Conservation (phyloP, 345 rosid species). For the Dipteronia sinensis region DNA sequence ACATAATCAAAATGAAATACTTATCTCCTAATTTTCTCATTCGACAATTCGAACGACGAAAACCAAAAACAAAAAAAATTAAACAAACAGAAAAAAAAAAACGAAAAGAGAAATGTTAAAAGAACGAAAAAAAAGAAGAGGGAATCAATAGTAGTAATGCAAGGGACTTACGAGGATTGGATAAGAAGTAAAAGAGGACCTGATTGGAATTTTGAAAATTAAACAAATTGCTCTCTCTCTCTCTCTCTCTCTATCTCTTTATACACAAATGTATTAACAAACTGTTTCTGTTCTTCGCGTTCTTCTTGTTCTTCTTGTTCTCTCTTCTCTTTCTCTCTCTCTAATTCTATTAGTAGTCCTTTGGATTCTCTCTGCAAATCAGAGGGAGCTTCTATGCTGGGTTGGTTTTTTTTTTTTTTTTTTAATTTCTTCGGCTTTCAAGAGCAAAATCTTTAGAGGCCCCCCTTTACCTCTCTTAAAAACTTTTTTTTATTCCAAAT, state of each 20-base stretch:
- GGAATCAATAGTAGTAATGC: constrained; percentile 29
- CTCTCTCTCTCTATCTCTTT: constrained; percentile 11
- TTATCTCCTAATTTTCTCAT: constrained; percentile 8
- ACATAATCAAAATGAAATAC: constrained; percentile 6
- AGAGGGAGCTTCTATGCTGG: constrained; percentile 34
- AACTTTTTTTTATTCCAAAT: constrained; percentile 15
- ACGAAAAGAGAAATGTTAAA: background rate
- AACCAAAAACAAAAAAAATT: background rate
- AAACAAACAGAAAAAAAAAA: constrained; percentile 7
- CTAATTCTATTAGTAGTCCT: constrained; percentile 34
- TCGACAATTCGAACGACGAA: background rate
- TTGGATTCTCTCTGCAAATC: constrained; percentile 73
- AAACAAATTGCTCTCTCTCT: constrained; percentile 18
- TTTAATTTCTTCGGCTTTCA: constrained; percentile 37
- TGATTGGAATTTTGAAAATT: constrained; percentile 33
- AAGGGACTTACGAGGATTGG: constrained; percentile 63
- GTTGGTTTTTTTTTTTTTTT: background rate
- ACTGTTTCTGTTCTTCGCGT: constrained; percentile 53
- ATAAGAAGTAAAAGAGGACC: constrained; percentile 37
- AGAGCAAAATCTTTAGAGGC: constrained; percentile 46
- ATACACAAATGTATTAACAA: background rate
- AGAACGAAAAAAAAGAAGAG: background rate
- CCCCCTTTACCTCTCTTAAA: constrained; percentile 40
- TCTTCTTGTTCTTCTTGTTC: constrained; percentile 18
- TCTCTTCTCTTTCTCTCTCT: background rate